Evolutionary conservation across 495 filamentous ascomycete genomes (phyloP).

Genomic region (Neurospora sp.): DNA sequence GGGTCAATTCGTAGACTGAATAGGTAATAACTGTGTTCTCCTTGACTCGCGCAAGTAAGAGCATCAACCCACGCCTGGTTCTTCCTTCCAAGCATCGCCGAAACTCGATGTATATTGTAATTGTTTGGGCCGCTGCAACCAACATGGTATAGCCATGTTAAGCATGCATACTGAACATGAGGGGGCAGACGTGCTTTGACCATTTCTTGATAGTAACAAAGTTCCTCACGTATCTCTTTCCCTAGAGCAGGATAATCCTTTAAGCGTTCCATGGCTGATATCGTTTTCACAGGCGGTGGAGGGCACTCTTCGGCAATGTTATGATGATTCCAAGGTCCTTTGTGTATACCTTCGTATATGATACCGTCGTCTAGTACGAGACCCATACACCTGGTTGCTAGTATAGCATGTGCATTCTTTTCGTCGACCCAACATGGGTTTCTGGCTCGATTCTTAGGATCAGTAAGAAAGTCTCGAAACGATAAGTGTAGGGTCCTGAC

Average conservation of each 20-base stretch:
- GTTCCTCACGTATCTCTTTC: too few relatives aligned
- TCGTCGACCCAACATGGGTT: background rate
- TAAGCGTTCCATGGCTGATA: too few relatives aligned
- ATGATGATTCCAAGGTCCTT: background rate
- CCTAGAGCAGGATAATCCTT: too few relatives aligned
- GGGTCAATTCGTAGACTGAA: too few relatives aligned
- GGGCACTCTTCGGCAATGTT: background rate
- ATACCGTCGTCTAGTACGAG: background rate
- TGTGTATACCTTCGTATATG: background rate
- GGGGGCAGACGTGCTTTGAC: background rate
- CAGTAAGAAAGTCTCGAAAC: background rate
- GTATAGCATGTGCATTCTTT: background rate
- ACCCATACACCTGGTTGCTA: background rate
- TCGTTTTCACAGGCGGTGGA: too few relatives aligned
- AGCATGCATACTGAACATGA: background rate
- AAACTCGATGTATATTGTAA: too few relatives aligned
- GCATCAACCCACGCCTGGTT: background rate
- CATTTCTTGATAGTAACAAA: too few relatives aligned
- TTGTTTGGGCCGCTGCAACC: fast-evolving
- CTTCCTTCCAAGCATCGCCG: too few relatives aligned
- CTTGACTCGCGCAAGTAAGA: background rate
- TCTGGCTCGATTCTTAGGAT: background rate
- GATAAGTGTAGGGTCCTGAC: background rate
- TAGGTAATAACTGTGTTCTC: too few relatives aligned
- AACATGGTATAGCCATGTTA: background rate